Percentiles rank a stretch among this genome's conserved stretches.
phyloP scores from a whole-genome alignment of 306 rosid species.

The Cucumis cinereus region DNA sequence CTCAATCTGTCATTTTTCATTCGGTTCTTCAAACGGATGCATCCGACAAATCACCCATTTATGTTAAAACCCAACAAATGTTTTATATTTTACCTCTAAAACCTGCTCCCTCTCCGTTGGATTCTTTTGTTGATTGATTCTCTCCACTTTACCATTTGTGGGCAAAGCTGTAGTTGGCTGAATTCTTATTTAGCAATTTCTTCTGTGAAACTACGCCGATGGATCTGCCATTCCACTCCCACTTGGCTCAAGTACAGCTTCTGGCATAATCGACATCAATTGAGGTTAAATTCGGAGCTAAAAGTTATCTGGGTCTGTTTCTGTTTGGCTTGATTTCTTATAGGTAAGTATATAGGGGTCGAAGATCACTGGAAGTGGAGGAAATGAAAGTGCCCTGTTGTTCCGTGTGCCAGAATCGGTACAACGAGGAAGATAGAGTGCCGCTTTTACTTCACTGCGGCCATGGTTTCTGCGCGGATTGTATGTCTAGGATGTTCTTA shows the following conservation, averaged over 20 bases:
- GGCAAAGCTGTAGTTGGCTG: not conserved
- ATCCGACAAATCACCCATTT: too few species aligned
- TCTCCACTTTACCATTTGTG: not conserved
- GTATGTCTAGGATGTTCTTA: slow-evolving; percentile 76
- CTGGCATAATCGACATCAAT: not conserved
- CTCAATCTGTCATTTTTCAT: too few species aligned
- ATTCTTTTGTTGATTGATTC: not conserved
- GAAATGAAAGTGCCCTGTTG: slow-evolving; percentile 87
- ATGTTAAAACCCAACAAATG: not conserved
- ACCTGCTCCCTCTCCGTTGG: not conserved
- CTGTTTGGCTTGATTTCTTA: slow-evolving; percentile 6
- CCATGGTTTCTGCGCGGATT: slow-evolving; percentile 89
- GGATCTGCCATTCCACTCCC: slow-evolving; percentile 38
- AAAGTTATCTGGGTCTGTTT: slow-evolving; percentile 13
- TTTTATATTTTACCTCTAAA: not conserved
- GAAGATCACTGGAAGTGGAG: not conserved
- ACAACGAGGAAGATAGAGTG: slow-evolving; percentile 92
- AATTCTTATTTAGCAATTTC: not conserved
- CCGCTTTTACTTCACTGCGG: slow-evolving; percentile 98
- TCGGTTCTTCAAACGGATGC: too few species aligned
- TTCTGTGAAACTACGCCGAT: not conserved
- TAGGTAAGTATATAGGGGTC: not conserved
- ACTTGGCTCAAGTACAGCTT: not conserved
- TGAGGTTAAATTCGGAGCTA: slow-evolving; percentile 10
- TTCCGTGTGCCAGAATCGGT: slow-evolving; percentile 90